phyloP scores from a whole-genome alignment of 208 protist genomes.

The Wallacemonas collosoma region DNA sequence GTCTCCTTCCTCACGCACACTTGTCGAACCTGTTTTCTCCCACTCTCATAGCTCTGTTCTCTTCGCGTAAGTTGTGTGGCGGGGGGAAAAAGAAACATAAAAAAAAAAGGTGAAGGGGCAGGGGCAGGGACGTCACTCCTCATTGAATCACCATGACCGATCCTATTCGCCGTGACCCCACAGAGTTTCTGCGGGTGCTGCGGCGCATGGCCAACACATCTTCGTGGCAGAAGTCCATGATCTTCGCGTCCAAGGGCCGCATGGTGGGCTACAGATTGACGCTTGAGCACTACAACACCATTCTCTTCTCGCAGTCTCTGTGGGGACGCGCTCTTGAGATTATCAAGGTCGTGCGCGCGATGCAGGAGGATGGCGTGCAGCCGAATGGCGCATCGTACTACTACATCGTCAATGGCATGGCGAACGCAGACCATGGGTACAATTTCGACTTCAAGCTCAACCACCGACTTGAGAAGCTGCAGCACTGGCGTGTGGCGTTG shows the following conservation, averaged over 20 bases:
- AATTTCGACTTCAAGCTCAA: slow-evolving; percentile 93
- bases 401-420: slow-evolving; percentile 93
- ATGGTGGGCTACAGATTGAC: slow-evolving; percentile 92
- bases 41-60: too few species aligned
- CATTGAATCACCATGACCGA: slow-evolving; percentile 68
- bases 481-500: slow-evolving; percentile 91
- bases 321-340: slow-evolving; percentile 91
- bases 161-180: slow-evolving; percentile 86
- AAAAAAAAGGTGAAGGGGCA: background rate
- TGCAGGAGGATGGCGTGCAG: slow-evolving; percentile 89
- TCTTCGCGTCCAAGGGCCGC: slow-evolving; percentile 87
- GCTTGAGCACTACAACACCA: slow-evolving; percentile 90
- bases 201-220: slow-evolving; percentile 86
- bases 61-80: background rate
- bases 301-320: slow-evolving; percentile 90
- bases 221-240: slow-evolving; percentile 92
- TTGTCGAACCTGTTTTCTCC: too few species aligned
- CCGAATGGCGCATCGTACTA: slow-evolving; percentile 91
- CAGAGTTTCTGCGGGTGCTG: slow-evolving; percentile 90
- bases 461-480: slow-evolving; percentile 80
- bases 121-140: background rate
- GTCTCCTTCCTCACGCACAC: too few species aligned
- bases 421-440: slow-evolving; percentile 91
- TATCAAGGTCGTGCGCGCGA: slow-evolving; percentile 82
- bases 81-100: background rate